A percentile compares a stretch with the other conserved stretches of the same genome.
These are phyloP conservation scores for Teratosphaeria pseudoeucalypti DNA, from an alignment of 2,329 filamentous ascomycete species.

Conservation along the genomic window DNA sequence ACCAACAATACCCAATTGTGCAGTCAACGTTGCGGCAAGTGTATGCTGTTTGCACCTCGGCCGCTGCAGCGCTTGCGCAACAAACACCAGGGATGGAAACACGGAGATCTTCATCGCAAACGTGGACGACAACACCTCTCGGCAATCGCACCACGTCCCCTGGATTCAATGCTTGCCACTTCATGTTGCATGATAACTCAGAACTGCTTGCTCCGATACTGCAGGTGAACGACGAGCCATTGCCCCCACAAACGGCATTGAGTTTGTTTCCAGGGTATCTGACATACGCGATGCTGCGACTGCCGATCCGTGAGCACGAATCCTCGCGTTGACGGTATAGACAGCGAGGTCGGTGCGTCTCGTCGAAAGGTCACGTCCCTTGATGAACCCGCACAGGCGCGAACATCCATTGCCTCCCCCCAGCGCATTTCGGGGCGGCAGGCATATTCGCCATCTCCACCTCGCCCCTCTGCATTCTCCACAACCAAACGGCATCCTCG, in stretches of 20 bases:
- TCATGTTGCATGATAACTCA: background rate
- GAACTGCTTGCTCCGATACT: background rate
- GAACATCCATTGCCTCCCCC: background rate
- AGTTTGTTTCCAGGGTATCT: background rate
- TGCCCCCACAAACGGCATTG: background rate
- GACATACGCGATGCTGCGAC: background rate
- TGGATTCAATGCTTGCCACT: background rate
- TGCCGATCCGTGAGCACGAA: too few species aligned
- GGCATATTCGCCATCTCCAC: background rate
- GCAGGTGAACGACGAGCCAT: background rate
- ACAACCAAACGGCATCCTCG: slow-evolving; percentile 67
- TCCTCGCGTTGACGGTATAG: too few species aligned
- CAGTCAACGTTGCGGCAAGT: background rate
- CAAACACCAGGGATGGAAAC: background rate
- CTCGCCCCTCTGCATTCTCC: slow-evolving; percentile 27
- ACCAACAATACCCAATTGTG: background rate
- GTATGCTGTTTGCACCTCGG: background rate
- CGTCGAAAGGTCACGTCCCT: background rate
- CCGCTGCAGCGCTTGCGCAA: background rate
- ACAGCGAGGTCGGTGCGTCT: too few species aligned
- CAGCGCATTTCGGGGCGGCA: background rate
- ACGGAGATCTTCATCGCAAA: background rate
- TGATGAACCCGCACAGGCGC: background rate
- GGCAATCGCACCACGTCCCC: background rate
- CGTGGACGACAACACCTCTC: background rate